phyloP scores from a whole-genome alignment of 441 rosid species.

The Rhodomyrtus psidioides region DNA sequence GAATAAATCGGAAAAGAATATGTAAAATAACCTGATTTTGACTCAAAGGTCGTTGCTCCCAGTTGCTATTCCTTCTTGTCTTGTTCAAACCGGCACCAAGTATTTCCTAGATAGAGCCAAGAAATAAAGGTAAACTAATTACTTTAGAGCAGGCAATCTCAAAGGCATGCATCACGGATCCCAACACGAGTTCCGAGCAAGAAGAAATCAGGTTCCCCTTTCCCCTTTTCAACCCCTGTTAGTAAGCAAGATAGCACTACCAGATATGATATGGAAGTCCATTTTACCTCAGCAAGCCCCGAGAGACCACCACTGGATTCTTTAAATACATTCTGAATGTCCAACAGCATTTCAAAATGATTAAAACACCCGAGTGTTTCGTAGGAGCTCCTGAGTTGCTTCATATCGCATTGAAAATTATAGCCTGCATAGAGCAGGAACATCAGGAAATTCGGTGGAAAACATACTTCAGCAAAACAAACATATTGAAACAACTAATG shows the following conservation, averaged over 20 bases:
- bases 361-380: constrained; percentile 67
- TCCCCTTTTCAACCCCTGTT: background rate
- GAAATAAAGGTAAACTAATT: background rate
- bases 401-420: constrained; percentile 74
- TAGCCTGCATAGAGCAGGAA: constrained; percentile 41
- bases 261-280: background rate
- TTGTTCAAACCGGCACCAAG: constrained; percentile 81
- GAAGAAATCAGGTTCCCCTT: background rate
- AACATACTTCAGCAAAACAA: background rate
- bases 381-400: constrained; percentile 59
- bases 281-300: constrained; percentile 67
- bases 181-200: background rate
- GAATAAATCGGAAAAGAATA: background rate
- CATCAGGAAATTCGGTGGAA: background rate
- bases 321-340: constrained; percentile 65
- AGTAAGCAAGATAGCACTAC: background rate
- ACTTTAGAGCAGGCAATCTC: background rate
- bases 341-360: constrained; percentile 71
- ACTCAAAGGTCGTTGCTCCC: constrained; percentile 82
- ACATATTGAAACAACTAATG: background rate
- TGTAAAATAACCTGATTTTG: constrained; percentile 54
- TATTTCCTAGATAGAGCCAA: constrained; percentile 39
- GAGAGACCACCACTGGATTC: constrained; percentile 74
- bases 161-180: background rate
- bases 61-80: constrained; percentile 75